Evolutionary conservation across 768 basidiomycete genomes (phyloP), one percentile per base, ranked within the genome.

Genomic region (Lactarius akahatsu): DNA sequence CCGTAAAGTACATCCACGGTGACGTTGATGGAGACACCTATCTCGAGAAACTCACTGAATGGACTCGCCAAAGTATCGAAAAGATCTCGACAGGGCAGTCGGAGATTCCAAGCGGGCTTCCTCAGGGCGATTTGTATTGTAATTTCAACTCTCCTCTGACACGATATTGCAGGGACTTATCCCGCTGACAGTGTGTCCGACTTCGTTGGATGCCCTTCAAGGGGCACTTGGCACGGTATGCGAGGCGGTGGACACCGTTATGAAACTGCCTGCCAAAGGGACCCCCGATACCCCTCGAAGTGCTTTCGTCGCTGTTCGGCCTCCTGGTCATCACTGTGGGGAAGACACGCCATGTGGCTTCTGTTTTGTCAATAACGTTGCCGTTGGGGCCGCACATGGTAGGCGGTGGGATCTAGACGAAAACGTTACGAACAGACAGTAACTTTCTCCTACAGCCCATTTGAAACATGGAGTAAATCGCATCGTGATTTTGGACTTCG

Each of bases 361-460:
- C 75, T 98, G 96, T 76, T 97, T 96, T 71, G 83, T 97, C 36
- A 98, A 98, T 70, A 99, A 98, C 72, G 91, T 97, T 0, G 88
- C 89, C 0, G 83, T 98, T 3, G 95, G 83, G 0, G 94, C 94
- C 38, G 93, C 94, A 16, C 93, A 98, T 73, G 96, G 94, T 94
- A 71, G 47, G 81, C 4, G 15, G 11, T 61, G 11, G 10, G 11
- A 36, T 57, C 47, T 30, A 32, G 23, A 36, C 45, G n/a, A n/a
- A 58, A 6, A 28, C 2, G 43, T 36, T 7, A 34, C 23, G 13
- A 52, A 18, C 34, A 30, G 61, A 59, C 41, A 58, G 20, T 61
- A 28, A 59, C 18, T 16, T n/a, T n/a, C 34, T 45, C 28, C 11
- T n/a, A 6, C 66, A 96, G 95, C 95, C 0, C 88, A 98, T 75